Base-by-base conservation (phyloP, 1,284 basidiomycete species). In the Sparassis latifolia region DNA sequence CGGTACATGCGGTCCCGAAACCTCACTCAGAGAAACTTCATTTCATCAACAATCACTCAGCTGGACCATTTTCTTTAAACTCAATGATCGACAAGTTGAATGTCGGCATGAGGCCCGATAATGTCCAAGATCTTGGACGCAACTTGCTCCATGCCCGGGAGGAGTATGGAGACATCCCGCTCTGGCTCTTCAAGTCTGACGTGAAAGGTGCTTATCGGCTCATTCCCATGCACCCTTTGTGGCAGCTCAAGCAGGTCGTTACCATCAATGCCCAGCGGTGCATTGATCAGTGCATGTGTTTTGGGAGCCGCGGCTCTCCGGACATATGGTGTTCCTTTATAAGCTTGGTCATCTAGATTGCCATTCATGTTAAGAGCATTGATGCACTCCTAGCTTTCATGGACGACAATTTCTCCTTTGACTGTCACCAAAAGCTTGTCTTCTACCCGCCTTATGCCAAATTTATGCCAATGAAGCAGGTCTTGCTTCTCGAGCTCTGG, bases 241-340 rank as follows among this genome's bases (percentile, higher is more conserved):
- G 73, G 74, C 75, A 78, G 46, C 49, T 76, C 2, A 69, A 70
- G 40, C 74, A 77, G 38, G 53, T 73, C 0, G 60, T 69, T 0
- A 65, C 58, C 0, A 53, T 75, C 5, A 55, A 65, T 0, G 62
- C 59, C 0, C 0, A 48, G 0, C 52, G 45, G 0, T 54, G 62
- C 33, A 54, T 76, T 2, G 70, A 76, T 45, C 47, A 67, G 0
- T 55, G 60, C 4, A 65, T 63, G 29, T 57, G 58, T 0, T 74
- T 75, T 53, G 71, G 73, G 0, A 60, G 57, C 2, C 51, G 58
- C 0, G 65, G 51, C 0, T 63, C 68, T 0, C 62, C 60, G 0
- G 44, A 51, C 0, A 58, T 73, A 1, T 74, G 57, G 54, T 61
- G 62, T 6, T 37, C 64, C 0, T 68, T 75, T 42, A 65, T 64